phyloP scores from a whole-genome alignment of 2,329 filamentous ascomycete genomes.

The Aspergillus sp. region DNA sequence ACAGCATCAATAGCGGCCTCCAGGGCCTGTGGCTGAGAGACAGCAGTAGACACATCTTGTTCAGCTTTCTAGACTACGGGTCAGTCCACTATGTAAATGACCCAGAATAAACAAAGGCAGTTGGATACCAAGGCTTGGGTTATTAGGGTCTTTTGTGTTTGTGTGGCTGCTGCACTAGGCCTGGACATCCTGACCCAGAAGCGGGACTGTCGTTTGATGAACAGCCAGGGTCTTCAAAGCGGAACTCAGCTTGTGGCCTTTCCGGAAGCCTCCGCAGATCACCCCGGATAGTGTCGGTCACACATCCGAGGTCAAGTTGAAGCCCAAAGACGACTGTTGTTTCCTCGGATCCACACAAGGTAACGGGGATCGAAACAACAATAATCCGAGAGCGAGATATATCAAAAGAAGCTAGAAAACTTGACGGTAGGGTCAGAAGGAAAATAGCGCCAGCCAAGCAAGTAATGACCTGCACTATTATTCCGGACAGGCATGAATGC shows the following conservation, averaged over 20 bases:
- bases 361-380: slow-evolving; percentile 1
- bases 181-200: slow-evolving; percentile 34
- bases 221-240: slow-evolving; percentile 16
- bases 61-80: slow-evolving; percentile 55
- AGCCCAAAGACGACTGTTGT: neutral
- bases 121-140: slow-evolving; percentile 38
- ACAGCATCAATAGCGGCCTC: slow-evolving; percentile 75
- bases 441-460: neutral
- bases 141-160: slow-evolving; percentile 33
- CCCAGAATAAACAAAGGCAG: neutral
- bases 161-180: slow-evolving; percentile 29
- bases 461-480: neutral
- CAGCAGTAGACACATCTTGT: slow-evolving; percentile 54
- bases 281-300: slow-evolving; percentile 4
- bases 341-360: slow-evolving; percentile 6
- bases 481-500: neutral
- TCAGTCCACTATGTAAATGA: slow-evolving; percentile 29
- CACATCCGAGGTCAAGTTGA: slow-evolving; percentile 25
- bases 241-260: slow-evolving; percentile 1
- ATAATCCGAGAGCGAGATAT: neutral
- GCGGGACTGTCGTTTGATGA: slow-evolving; percentile 15
- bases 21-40: slow-evolving; percentile 68
- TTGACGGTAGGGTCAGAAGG: neutral
- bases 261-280: slow-evolving; percentile 21
- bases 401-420: neutral